phyloP scores from a whole-genome alignment of 208 protist species.

The Trypanosoma theileri region DNA sequence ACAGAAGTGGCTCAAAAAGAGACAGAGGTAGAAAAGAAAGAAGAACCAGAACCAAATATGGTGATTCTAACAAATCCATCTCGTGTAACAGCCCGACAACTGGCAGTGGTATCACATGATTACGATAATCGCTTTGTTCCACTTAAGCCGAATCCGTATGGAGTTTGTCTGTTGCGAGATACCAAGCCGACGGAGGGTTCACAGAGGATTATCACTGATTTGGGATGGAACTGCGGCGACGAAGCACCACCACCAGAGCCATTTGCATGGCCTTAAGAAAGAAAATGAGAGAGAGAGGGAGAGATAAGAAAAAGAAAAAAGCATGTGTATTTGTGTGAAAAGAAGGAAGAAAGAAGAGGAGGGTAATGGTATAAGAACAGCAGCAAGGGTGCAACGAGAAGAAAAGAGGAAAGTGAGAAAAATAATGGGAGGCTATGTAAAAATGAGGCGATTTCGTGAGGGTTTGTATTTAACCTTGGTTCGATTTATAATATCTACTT shows the following conservation, averaged over 20 bases:
- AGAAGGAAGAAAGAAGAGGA: slow-evolving; percentile 3
- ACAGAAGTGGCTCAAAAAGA: not conserved
- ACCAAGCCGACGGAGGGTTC: slow-evolving; percentile 58
- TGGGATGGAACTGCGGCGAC: slow-evolving; percentile 48
- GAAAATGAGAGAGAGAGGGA: not conserved
- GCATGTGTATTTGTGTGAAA: not conserved
- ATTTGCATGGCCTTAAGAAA: slow-evolving; percentile 68
- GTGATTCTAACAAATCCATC: slow-evolving; percentile 80
- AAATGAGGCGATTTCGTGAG: not conserved
- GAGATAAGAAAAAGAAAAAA: not conserved
- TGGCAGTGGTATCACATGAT: slow-evolving; percentile 63
- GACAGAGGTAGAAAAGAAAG: slow-evolving; percentile 37
- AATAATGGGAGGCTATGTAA: slow-evolving; percentile 1
- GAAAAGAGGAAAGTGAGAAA: slow-evolving; percentile 5
- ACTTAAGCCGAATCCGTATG: slow-evolving; percentile 65
- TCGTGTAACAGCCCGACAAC: slow-evolving; percentile 77
- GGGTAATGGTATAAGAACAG: slow-evolving; percentile 15
- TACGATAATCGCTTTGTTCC: slow-evolving; percentile 71
- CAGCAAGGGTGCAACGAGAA: not conserved
- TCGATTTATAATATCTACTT: not conserved
- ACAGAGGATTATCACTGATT: slow-evolving; percentile 47
- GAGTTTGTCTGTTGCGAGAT: slow-evolving; percentile 80
- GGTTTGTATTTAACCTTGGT: not conserved
- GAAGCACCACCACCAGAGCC: slow-evolving; percentile 73
- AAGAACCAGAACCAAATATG: slow-evolving; percentile 44